Percentiles rank a stretch among this genome's conserved stretches.
Evolutionary conservation across 169 alveolate species (phyloP).

Genomic region (Cryptosporidium sp.): DNA sequence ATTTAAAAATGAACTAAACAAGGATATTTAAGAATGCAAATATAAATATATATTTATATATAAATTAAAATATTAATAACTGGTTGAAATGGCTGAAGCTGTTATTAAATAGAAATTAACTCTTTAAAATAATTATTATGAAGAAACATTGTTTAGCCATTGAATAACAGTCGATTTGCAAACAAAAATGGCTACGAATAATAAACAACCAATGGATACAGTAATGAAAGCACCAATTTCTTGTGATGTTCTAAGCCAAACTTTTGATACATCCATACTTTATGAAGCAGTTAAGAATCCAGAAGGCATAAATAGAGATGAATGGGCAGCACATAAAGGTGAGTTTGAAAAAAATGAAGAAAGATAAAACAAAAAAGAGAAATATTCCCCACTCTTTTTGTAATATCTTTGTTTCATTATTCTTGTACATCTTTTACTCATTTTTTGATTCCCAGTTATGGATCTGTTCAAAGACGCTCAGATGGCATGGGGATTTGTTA

Average conservation of each 20-base stretch:
- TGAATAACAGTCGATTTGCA: too few relatives aligned
- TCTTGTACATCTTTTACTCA: not conserved
- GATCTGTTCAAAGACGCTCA: constrained; percentile 73
- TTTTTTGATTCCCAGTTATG: constrained; percentile 16
- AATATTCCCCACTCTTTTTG: not conserved
- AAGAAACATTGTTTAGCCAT: not conserved
- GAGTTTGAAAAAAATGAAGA: not conserved
- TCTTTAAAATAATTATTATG: not conserved
- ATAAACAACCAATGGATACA: not conserved
- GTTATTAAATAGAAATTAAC: not conserved
- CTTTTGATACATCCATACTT: constrained; percentile 49
- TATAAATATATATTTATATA: too few relatives aligned
- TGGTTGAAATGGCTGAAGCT: not conserved
- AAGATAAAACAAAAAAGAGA: not conserved
- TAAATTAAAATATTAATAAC: not conserved
- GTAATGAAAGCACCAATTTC: constrained; percentile 70
- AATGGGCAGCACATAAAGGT: constrained; percentile 74
- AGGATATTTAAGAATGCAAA: not conserved
- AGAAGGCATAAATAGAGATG: constrained; percentile 33
- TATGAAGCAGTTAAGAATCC: constrained; percentile 52
- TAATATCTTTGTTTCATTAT: not conserved
- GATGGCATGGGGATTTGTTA: constrained; percentile 76
- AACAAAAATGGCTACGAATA: not conserved
- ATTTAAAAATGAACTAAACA: not conserved
- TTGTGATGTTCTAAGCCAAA: constrained; percentile 18